These are phyloP conservation scores for Plasmodium cynomolgi DNA, from an alignment of 169 alveolate species.

Conservation along the genomic window DNA sequence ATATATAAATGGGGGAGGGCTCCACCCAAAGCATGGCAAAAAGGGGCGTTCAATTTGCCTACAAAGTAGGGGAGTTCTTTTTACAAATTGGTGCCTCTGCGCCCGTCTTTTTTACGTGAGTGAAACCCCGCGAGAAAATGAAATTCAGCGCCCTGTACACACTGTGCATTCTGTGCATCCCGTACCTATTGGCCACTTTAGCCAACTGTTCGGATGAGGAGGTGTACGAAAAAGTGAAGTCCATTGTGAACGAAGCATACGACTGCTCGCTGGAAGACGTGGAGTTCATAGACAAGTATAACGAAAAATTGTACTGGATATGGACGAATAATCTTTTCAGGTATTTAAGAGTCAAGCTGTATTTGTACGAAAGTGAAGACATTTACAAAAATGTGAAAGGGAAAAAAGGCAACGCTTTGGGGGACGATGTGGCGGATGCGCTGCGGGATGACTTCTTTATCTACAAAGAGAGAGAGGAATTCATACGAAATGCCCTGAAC, in stretches of 20 bases:
- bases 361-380: conserved; percentile 59
- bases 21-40: background rate
- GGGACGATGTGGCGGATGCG: background rate
- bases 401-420: background rate
- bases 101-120: background rate
- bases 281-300: conserved; percentile 22
- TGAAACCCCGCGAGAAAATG: background rate
- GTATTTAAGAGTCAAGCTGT: conserved; percentile 32
- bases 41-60: background rate
- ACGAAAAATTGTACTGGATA: conserved; percentile 45
- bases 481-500: conserved; percentile 18
- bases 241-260: conserved; percentile 40
- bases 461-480: conserved; percentile 45
- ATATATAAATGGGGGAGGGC: background rate
- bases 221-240: conserved; percentile 16
- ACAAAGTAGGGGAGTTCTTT: background rate
- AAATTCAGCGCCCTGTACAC: background rate
- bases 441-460: conserved; percentile 20
- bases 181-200: background rate
- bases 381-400: conserved; percentile 22
- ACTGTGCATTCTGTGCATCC: conserved; percentile 1
- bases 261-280: conserved; percentile 57
- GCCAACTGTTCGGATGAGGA: background rate
- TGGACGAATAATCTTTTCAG: conserved; percentile 57
- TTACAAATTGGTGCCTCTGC: background rate